A percentile compares a stretch with the other conserved stretches of the same genome.
Conservation (phyloP, 768 basidiomycete genomes). For the Lactifluus rugatus region DNA sequence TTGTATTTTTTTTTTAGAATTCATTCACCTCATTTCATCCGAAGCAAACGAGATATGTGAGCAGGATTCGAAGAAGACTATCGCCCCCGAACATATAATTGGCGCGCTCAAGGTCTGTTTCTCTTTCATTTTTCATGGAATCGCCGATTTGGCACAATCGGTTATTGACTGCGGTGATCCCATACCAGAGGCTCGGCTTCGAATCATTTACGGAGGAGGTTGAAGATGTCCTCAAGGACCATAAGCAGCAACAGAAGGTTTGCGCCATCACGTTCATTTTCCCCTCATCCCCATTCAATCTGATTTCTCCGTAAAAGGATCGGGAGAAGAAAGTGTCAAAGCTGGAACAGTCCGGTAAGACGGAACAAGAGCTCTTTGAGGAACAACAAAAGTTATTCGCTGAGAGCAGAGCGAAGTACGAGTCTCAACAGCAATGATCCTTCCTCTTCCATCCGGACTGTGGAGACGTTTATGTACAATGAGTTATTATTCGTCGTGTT, state of each 20-base stretch:
- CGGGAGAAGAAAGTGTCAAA: slow-evolving; percentile 90
- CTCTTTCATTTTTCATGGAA: slow-evolving; percentile 20
- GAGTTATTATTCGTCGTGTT: slow-evolving; percentile 10
- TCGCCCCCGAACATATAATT: slow-evolving; percentile 95
- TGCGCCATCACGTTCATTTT: slow-evolving; percentile 16
- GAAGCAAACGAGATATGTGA: slow-evolving; percentile 98
- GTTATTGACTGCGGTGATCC: not conserved
- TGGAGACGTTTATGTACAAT: slow-evolving; percentile 12
- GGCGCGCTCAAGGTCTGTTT: slow-evolving; percentile 67
- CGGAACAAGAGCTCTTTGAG: slow-evolving; percentile 79
- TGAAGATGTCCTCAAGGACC: slow-evolving; percentile 87
- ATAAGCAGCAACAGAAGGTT: slow-evolving; percentile 93
- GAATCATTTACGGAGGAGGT: slow-evolving; percentile 86
- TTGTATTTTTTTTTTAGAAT: slow-evolving; percentile 49
- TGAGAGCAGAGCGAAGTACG: slow-evolving; percentile 74
- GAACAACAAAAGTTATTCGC: slow-evolving; percentile 91
- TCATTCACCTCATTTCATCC: slow-evolving; percentile 93
- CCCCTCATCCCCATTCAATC: not conserved
- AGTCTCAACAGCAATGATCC: slow-evolving; percentile 34
- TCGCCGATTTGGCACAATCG: not conserved
- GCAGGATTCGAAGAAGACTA: slow-evolving; percentile 97
- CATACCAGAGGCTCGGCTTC: slow-evolving; percentile 74
- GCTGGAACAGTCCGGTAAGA: slow-evolving; percentile 78
- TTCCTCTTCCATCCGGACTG: slow-evolving; percentile 3
- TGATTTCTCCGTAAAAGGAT: slow-evolving; percentile 40